A percentile compares a stretch with the other conserved stretches of the same genome.
phyloP scores from a whole-genome alignment of 371 early-diverging fungal species.

The Mucor piriformis region DNA sequence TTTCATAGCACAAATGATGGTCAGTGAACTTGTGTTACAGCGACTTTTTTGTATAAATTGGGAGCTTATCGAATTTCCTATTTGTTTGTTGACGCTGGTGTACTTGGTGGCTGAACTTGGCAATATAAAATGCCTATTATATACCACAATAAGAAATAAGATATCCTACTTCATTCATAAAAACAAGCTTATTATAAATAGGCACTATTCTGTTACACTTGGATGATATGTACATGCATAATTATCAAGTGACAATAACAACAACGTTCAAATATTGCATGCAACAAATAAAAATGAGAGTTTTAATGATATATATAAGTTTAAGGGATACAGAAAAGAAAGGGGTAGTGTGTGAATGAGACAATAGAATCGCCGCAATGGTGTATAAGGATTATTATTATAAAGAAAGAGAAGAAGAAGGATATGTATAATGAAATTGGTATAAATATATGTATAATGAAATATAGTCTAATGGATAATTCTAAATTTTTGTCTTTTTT shows the following conservation, averaged over 20 bases:
- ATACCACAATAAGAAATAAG: neutral
- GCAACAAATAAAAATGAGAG: neutral
- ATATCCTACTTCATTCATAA: neutral
- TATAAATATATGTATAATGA: neutral
- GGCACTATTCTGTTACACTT: neutral
- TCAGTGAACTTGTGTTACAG: no score
- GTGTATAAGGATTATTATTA: neutral
- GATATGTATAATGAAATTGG: conserved; percentile 5
- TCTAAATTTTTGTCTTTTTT: conserved; percentile 12
- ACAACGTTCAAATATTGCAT: neutral
- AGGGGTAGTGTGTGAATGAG: neutral
- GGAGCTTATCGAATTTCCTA: no score
- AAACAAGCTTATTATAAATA: neutral
- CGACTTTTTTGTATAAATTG: no score
- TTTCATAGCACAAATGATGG: no score
- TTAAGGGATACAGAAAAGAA: neutral
- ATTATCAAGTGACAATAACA: neutral
- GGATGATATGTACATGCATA: neutral
- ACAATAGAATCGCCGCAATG: neutral
- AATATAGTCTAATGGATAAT: neutral
- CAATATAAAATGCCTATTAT: neutral
- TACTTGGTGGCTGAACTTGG: neutral
- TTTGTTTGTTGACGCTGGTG: no score
- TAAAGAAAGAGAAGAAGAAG: neutral
- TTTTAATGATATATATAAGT: neutral